Conservation (phyloP, 2,329 filamentous ascomycete species). For the Cladophialophora carrionii region DNA sequence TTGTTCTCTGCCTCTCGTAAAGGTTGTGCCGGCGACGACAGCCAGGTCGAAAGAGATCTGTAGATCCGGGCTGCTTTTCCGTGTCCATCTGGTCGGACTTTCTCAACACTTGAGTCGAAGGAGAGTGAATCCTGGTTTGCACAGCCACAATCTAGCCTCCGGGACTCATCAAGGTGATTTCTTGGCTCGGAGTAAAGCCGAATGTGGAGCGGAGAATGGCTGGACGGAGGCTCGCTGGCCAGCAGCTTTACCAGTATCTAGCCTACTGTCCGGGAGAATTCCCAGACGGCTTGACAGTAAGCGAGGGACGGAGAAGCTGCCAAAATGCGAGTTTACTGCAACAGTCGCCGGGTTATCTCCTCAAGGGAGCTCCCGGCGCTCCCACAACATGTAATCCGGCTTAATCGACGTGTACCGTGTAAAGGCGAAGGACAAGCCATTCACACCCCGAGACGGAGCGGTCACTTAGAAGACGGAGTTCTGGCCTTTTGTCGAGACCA, state of each 20-base stretch:
- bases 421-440: not conserved
- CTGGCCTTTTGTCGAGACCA: not conserved
- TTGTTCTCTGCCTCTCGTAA: not conserved
- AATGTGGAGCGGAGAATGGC: conserved; percentile 1
- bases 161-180: not conserved
- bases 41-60: not conserved
- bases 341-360: not conserved
- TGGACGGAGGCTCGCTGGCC: no score
- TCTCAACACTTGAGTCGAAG: not conserved
- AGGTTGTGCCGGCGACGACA: not conserved
- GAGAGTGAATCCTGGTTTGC: not conserved
- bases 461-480: not conserved
- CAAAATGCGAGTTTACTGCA: not conserved
- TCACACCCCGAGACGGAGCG: not conserved
- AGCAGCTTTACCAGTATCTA: no score
- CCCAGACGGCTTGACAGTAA: not conserved
- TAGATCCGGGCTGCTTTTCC: not conserved
- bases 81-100: not conserved
- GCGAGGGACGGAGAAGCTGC: not conserved
- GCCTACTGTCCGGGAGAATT: no score
- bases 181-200: conserved; percentile 19
- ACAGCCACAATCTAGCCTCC: not conserved
- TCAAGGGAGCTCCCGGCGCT: not conserved
- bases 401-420: not conserved
- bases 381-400: no score